Conservation (phyloP, 1,139 yeast species). For the Geotrichum candidum region DNA sequence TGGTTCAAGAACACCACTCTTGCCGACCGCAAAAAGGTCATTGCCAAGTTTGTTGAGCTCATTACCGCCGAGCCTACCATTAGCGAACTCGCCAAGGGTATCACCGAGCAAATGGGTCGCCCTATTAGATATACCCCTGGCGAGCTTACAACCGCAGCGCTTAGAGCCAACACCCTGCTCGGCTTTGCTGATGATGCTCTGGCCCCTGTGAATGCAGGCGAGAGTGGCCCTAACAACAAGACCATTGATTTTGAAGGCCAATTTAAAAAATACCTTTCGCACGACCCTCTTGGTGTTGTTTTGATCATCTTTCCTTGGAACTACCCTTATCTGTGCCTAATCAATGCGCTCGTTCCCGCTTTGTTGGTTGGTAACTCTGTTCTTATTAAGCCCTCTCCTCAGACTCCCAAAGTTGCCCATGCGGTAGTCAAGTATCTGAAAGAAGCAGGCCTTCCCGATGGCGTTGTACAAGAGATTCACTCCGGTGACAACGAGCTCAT, state of each 20-base stretch:
- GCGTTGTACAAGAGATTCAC: constrained; percentile 64
- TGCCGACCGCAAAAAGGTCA: constrained; percentile 31
- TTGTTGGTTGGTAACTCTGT: constrained; percentile 77
- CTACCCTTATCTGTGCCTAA: constrained; percentile 72
- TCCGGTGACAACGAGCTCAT: constrained; percentile 56
- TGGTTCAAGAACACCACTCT: constrained; percentile 29
- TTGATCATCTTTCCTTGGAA: constrained; percentile 88
- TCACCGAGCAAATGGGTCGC: constrained; percentile 38
- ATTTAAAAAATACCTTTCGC: constrained; percentile 44
- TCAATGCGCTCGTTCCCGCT: constrained; percentile 82
- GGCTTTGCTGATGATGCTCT: constrained; percentile 34
- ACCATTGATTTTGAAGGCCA: constrained; percentile 20
- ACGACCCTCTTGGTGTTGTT: constrained; percentile 70
- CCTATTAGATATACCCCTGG: constrained; percentile 35
- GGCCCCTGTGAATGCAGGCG: constrained; percentile 30
- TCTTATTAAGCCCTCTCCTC: constrained; percentile 75
- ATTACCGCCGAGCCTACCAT: constrained; percentile 27
- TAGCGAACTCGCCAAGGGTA: constrained; percentile 28
- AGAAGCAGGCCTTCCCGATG: constrained; percentile 76
- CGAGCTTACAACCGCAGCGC: constrained; percentile 34
- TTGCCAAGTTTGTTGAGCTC: constrained; percentile 30
- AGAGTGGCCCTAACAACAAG: constrained; percentile 19
- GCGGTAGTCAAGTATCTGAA: constrained; percentile 54
- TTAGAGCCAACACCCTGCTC: constrained; percentile 31
- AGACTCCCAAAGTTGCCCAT: constrained; percentile 75